Evolutionary conservation across 2,329 filamentous ascomycete species (phyloP).

Genomic region (Exophiala sp.): DNA sequence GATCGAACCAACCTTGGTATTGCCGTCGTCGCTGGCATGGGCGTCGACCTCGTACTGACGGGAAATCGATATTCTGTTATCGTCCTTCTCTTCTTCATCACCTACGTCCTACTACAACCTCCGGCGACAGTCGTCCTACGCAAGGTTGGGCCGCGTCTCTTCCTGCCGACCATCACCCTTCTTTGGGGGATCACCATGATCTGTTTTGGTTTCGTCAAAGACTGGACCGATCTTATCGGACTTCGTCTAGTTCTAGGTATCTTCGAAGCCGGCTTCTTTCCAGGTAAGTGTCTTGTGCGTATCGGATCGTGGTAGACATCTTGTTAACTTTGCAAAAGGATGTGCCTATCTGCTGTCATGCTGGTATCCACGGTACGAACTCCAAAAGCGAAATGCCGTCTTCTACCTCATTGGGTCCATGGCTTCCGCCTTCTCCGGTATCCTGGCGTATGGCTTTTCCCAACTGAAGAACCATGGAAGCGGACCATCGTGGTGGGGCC

Average conservation of each 20-base stretch:
- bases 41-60: slow-evolving; percentile 23
- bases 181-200: slow-evolving; percentile 42
- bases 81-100: slow-evolving; percentile 67
- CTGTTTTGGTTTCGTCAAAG: slow-evolving; percentile 32
- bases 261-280: slow-evolving; percentile 64
- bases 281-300: slow-evolving; percentile 41
- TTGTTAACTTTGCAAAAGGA: slow-evolving; percentile 54
- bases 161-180: slow-evolving; percentile 37
- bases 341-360: slow-evolving; percentile 67
- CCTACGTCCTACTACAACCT: slow-evolving; percentile 66
- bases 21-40: slow-evolving; percentile 60
- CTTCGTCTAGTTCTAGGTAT: slow-evolving; percentile 52
- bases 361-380: slow-evolving; percentile 54
- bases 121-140: slow-evolving; percentile 64
- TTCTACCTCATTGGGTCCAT: slow-evolving; percentile 49
- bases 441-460: slow-evolving; percentile 37
- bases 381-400: slow-evolving; percentile 37
- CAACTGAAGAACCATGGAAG: slow-evolving; percentile 33
- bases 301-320: not conserved
- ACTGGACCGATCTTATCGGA: slow-evolving; percentile 26
- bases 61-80: slow-evolving; percentile 50
- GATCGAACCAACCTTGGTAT: slow-evolving; percentile 72
- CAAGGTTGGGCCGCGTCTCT: slow-evolving; percentile 49
- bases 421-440: slow-evolving; percentile 37
- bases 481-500: slow-evolving; percentile 25